Percentiles rank a stretch among this genome's conserved stretches.
Evolutionary conservation across 1,139 yeast species (phyloP).

Genomic region (Protomyces inundatus): DNA sequence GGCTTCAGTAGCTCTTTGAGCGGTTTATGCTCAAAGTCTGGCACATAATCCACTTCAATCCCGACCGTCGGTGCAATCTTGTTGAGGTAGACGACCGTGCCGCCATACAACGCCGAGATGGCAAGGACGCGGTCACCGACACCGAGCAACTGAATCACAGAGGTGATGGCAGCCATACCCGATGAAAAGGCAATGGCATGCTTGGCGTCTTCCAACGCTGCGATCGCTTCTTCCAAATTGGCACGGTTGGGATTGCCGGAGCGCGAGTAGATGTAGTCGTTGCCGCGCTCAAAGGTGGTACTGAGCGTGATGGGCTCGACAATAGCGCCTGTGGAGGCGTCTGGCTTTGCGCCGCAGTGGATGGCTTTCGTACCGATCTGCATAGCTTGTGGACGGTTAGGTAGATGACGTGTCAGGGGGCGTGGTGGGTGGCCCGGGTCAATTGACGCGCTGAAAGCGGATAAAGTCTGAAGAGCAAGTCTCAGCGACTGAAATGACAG

Average conservation of each 20-base stretch:
- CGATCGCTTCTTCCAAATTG: constrained; percentile 72
- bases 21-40: constrained; percentile 42
- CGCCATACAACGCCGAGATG: constrained; percentile 79
- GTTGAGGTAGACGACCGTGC: constrained; percentile 87
- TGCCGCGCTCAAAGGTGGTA: constrained; percentile 77
- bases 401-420: too few relatives aligned
- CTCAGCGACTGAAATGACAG: too few relatives aligned
- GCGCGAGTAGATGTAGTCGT: constrained; percentile 77
- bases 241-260: constrained; percentile 85
- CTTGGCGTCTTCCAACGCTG: constrained; percentile 71
- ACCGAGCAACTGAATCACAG: constrained; percentile 67
- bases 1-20: constrained; percentile 41
- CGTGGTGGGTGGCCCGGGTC: too few relatives aligned
- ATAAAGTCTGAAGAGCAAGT: too few relatives aligned
- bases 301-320: constrained; percentile 79
- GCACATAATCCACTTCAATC: constrained; percentile 55
- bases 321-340: constrained; percentile 76
- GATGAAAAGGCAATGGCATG: constrained; percentile 76
- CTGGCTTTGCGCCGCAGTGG: constrained; percentile 75
- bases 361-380: constrained; percentile 47
- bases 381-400: not conserved
- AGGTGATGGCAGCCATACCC: constrained; percentile 82
- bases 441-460: too few relatives aligned
- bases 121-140: constrained; percentile 57
- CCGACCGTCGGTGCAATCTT: constrained; percentile 80